These are phyloP conservation scores for Fusarium haematococcum DNA, from an alignment of 2,329 filamentous ascomycete genomes.

Conservation along the genomic window DNA sequence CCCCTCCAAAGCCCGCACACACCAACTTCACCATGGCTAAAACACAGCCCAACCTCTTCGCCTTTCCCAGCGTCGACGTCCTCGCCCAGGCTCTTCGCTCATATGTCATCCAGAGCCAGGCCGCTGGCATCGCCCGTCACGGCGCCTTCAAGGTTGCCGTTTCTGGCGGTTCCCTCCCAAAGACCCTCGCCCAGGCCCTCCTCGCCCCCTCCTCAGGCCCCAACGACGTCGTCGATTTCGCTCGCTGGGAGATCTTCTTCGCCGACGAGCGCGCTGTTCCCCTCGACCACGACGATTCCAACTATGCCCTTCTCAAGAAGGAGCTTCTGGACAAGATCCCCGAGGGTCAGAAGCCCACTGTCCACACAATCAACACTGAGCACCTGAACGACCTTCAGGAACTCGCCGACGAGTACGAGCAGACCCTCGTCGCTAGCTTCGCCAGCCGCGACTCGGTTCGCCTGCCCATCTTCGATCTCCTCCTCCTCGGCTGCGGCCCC, in stretches of 20 bases:
- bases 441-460: constrained; percentile 94
- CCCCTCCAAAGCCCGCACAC: constrained; percentile 25
- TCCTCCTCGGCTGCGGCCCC: constrained; percentile 92
- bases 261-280: constrained; percentile 96
- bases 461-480: constrained; percentile 92
- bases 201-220: constrained; percentile 65
- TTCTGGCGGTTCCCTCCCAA: constrained; percentile 92
- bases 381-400: constrained; percentile 85
- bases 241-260: constrained; percentile 98
- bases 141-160: constrained; percentile 90
- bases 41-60: constrained; percentile 78
- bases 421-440: constrained; percentile 85
- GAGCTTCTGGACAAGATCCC: constrained; percentile 93
- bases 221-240: constrained; percentile 78
- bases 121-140: constrained; percentile 83
- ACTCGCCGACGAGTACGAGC: constrained; percentile 93
- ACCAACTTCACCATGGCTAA: constrained; percentile 61
- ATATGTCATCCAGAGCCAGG: constrained; percentile 87
- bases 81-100: constrained; percentile 83
- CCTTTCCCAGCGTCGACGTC: constrained; percentile 76
- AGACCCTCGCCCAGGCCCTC: constrained; percentile 86
- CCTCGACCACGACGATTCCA: constrained; percentile 92
- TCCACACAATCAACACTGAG: constrained; percentile 80
- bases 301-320: constrained; percentile 87
- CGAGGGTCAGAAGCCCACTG: constrained; percentile 71